Evolutionary conservation across 331 rosid species (phyloP), one percentile per base, ranked within the genome.

Genomic region (Stylosanthes scabra): DNA sequence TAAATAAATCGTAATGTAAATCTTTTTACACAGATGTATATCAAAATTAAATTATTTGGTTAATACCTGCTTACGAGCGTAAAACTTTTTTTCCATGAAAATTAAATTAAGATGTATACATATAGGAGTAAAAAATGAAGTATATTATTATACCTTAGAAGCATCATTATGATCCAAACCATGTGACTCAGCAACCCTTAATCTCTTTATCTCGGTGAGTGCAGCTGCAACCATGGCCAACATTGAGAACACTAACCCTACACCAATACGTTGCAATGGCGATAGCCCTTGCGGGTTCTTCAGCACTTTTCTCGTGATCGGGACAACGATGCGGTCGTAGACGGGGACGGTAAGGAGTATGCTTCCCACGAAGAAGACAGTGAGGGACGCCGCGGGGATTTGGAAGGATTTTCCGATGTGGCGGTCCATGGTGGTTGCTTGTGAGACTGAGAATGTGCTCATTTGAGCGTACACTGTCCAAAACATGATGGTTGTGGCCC

Each of bases 401-500:
- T 80, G 56, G 54, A 89, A 94, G 0, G 90, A 81, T 45, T 85
- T 88, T n/a, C 93, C 96, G 0, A 94, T 84, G 78, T 68, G 84
- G 58, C 92, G 97, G 79, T 94, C 75, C 90, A 94, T 87, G 74
- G 97, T 91, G 50, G 90, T 77, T 6, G 99, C 96, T 70, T 94
- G 99, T 5, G 95, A 80, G 1, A 91, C 97, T 0, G 96, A 91
- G 81, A 94, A 91, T 47, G 97, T 94, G n/a, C 88, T 83, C 95
- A 94, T 90, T 75, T 94, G 99, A 49, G 97, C 99, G 51, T 94
- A 83, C 8, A 89, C 78, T 2, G 96, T 88, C 99, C 97, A 94
- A 49, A 94, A 94, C 59, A 94, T 81, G n/a, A 94, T 87, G 52
- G 87, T 85, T 9, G 96, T 89, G 47, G 96, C 97, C 99, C 99